Base-by-base conservation (phyloP, 2,329 filamentous ascomycete genomes). In the Thermothelomyces thermophilus region DNA sequence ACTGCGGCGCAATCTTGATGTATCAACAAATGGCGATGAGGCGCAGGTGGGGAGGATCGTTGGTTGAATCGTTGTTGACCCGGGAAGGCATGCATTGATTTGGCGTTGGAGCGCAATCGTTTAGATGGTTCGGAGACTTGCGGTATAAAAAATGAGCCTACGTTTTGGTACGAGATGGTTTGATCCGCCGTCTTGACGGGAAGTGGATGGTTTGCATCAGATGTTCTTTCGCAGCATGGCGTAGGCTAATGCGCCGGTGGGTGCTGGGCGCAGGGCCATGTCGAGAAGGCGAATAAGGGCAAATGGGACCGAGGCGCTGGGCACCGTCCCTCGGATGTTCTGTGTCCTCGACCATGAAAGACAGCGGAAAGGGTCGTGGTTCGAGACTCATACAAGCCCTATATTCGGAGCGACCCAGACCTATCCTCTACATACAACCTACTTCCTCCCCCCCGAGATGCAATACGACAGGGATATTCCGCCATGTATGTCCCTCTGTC, bases 321-420 rank as follows among this genome's bases (percentile, higher is more conserved):
- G 33, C 33, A 35, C 3, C 4, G 11, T 14, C 16, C 33, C 6
- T 35, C 33, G 16, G 5, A 16, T 16, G 8, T 7, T 40, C 30
- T n/a, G n/a, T n/a, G n/a, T n/a, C n/a, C n/a, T n/a, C 14, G 26
- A 9, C 19, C 9, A 28, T 39, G 14, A 13, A 33, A 6, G 8
- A 13, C 16, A 16, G 8, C 3, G 13, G 33, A 35, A 35, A 28
- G 8, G n/a, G 16, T 3, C 17, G 46, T 40, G 30, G 2, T 52
- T 46, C 44, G 51, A 45, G 34, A 46, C 50, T 56, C 51, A 51
- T 58, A 56, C 56, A 58, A 51, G 45, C 50, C 57, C 55, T 55
- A 56, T 56, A 56, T 56, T 51, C 20, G 24, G 24, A 50, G 22
- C 40, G 14, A 41, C 36, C 14, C 14, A 28, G 20, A 30, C 36